Base-by-base conservation (phyloP, 129 eudicot genomes). In the Flaveria linearis region DNA sequence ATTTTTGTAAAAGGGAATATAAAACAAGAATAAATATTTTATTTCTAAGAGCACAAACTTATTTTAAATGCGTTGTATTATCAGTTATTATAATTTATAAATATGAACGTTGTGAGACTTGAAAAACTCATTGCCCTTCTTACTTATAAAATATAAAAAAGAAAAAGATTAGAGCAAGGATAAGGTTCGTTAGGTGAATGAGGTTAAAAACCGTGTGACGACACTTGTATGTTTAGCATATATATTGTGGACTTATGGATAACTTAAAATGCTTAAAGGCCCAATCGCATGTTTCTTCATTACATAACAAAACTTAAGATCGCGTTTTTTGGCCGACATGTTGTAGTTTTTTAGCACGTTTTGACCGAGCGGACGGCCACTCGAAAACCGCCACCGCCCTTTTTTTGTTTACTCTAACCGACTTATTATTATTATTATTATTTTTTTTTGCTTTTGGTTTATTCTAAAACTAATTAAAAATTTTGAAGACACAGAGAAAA, bases 311-410 rank as follows among this genome's bases (percentile, higher is more conserved):
- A 75, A 69, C 4, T 53, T 8, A 17, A 70, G 81, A 71, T 71
- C 68, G 76, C 51, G 80, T 61, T 69, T 63, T 76, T 66, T 56
- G 66, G 78, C 81, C 85, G 71, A 82, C 78, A 76, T 61, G 52
- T 41, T 28, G 12, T 14, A 2, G 74, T 51, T 73, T 25, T 81
- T 82, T 53, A 22, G 74, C 83, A 73, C 79, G 83, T 73, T 80
- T 73, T 80, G 67, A 64, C 83, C 78, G n/a, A 73, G 14, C 42
- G 79, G 83, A 65, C 79, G 83, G 83, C 83, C 74, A 13, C 77
- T 49, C 46, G 0, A 68, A 67, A 68, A 69, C 76, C 76, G 70
- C 15, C 82, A 33, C 76, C 62, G n/a, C 70, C 39, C 17, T 47
- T 26, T n/a, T 77, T 18, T 68, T 56, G 20, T 69, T 66, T 56